Conservation (phyloP, 306 rosid species). For the Oxytropis ochrocephala region DNA sequence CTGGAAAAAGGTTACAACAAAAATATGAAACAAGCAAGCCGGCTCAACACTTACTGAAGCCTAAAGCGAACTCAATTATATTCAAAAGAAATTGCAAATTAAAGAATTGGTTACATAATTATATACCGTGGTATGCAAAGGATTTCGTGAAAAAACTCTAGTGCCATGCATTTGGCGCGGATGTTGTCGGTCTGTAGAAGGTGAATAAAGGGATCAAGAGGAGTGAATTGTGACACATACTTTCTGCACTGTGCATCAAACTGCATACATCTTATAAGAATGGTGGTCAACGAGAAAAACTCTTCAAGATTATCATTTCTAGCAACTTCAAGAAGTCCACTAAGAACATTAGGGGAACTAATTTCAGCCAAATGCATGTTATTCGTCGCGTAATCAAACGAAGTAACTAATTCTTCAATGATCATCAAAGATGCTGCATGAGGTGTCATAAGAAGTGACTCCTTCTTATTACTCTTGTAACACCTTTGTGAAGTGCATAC, state of each 20-base stretch:
- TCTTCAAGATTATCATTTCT: constrained; percentile 52
- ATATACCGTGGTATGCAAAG: constrained; percentile 67
- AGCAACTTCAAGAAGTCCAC: constrained; percentile 60
- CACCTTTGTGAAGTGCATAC: constrained; percentile 46
- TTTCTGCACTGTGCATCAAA: constrained; percentile 58
- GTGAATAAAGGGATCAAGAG: constrained; percentile 52
- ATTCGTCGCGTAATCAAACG: constrained; percentile 60
- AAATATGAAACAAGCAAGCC: constrained; percentile 1
- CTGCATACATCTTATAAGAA: constrained; percentile 68
- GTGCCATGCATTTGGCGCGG: constrained; percentile 49
- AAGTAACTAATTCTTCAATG: constrained; percentile 64
- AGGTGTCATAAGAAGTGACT: constrained; percentile 54
- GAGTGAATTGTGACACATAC: constrained; percentile 54
- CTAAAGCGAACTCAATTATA: neutral
- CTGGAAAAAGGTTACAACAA: constrained; percentile 29
- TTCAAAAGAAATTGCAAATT: neutral
- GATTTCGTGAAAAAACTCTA: constrained; percentile 65
- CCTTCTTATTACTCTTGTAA: constrained; percentile 34
- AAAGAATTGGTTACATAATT: constrained; percentile 12
- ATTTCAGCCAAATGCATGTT: constrained; percentile 68
- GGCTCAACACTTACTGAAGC: too few relatives aligned
- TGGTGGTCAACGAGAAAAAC: constrained; percentile 54
- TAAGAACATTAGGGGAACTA: constrained; percentile 61
- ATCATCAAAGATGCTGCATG: constrained; percentile 75
- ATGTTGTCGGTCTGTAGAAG: constrained; percentile 47